phyloP scores from a whole-genome alignment of 768 basidiomycete genomes.

The Serendipita vermifera region DNA sequence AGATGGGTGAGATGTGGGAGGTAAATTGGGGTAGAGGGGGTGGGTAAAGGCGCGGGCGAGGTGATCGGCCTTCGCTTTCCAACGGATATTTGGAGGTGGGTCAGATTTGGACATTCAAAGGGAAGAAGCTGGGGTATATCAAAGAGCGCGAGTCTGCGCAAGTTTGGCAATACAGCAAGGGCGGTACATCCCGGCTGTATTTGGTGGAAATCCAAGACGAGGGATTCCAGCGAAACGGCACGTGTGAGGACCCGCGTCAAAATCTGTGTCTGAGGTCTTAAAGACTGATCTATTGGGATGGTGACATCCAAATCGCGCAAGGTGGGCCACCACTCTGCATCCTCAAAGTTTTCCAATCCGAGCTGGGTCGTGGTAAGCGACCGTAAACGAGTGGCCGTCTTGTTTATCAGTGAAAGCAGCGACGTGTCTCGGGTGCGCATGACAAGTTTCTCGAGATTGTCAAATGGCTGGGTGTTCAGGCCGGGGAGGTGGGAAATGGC shows the following conservation, averaged over 20 bases:
- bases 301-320: not conserved
- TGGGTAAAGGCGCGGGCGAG: not conserved
- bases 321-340: not conserved
- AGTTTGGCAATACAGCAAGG: not conserved
- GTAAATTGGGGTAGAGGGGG: not conserved
- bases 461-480: not conserved
- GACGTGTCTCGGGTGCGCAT: not conserved
- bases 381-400: not conserved
- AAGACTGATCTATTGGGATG: not conserved
- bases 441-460: not conserved
- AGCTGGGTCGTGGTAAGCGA: not conserved
- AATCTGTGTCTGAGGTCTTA: not conserved
- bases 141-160: not conserved
- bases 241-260: not conserved
- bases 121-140: constrained; percentile 1
- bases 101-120: constrained; percentile 5
- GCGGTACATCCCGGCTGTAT: not conserved
- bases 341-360: not conserved
- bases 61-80: not conserved
- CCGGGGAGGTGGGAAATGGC: not conserved
- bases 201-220: not conserved
- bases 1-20: not conserved
- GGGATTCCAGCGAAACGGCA: not conserved
- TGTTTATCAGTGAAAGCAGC: not conserved
- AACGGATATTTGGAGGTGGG: not conserved